Evolutionary conservation across 2,329 filamentous ascomycete species (phyloP), one percentile per base, ranked within the genome.

Genomic region (Fusarium xylarioides): DNA sequence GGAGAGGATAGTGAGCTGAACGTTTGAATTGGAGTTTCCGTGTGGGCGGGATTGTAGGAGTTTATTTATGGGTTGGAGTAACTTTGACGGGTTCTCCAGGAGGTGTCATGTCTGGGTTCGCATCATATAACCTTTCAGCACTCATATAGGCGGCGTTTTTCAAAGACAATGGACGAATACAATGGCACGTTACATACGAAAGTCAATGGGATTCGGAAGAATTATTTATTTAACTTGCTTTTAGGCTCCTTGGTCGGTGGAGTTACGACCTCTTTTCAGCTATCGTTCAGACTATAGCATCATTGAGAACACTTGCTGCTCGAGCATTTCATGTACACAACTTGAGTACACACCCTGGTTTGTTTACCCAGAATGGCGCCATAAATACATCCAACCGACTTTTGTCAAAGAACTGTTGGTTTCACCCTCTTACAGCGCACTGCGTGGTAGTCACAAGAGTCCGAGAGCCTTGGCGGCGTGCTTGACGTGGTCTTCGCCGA

Each of bases 401-500:
- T 50, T 65, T 46, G 30, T 47, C 58, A 54, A 57, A 60, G 34
- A 68, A 59, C 40, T 60, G 63, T 58, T 68, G 49, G 56, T 59
- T 74, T 68, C 55, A 68, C 54, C 71, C n/a, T 71, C 60, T 70
- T 67, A 74, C 61, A 74, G 65, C 71, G 71, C 68, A 12, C 71
- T 70, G 34, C 71, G 72, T 58, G 74, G 68, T 74, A 80, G 68
- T 79, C 73, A 82, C 70, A 81, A 66, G 12, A 83, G 77, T 26
- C 80, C 81, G 63, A 98, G 85, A 80, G 94, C 91, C 86, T 96
- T 97, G 74, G 95, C 95, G 68, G 95, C 95, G 84, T 97, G 94
- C 78, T 94, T 91, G 75, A 98, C 89, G 83, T 99, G 96, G 77
- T 98, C 95, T 79, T 93, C 92, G 47, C 92, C 90, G 81, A 99